These are phyloP conservation scores for Parachaetomium inaequale DNA, from an alignment of 495 filamentous ascomycete species.

Conservation along the genomic window DNA sequence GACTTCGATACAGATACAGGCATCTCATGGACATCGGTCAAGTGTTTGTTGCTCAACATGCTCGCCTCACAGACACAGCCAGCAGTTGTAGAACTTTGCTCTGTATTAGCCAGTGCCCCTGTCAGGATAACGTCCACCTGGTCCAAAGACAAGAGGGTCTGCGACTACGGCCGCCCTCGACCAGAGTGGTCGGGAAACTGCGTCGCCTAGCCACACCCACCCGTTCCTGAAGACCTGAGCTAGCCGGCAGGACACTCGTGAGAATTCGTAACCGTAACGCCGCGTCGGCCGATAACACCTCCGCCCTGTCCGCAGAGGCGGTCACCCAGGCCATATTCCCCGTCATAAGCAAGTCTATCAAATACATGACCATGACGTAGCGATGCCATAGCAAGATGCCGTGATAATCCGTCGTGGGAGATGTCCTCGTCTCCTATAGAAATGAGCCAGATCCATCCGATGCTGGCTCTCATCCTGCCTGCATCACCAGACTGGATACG, in stretches of 20 bases:
- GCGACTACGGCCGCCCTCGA: constrained; percentile 14
- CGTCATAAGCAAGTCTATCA: constrained; percentile 30
- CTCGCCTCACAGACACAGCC: not conserved
- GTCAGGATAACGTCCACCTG: constrained; percentile 21
- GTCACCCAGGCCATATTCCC: constrained; percentile 24
- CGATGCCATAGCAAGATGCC: constrained; percentile 34
- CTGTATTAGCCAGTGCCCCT: constrained; percentile 33
- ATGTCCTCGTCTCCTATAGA: constrained; percentile 22
- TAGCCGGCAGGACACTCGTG: constrained; percentile 20
- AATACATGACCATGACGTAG: constrained; percentile 33
- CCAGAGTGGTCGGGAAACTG: constrained; percentile 25
- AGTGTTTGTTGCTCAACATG: too few species aligned
- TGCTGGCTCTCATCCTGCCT: constrained; percentile 15
- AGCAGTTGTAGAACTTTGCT: constrained; percentile 20
- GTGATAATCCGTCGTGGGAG: constrained; percentile 26
- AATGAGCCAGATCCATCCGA: constrained; percentile 25
- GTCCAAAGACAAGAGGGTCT: constrained; percentile 18
- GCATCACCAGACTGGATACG: constrained; percentile 31
- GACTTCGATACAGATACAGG: too few species aligned
- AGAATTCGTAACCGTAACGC: constrained; percentile 32
- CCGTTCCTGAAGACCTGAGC: constrained; percentile 18
- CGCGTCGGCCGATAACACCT: constrained; percentile 24
- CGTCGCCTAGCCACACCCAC: constrained; percentile 15
- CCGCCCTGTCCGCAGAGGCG: constrained; percentile 24
- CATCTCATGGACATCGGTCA: too few species aligned